These are phyloP conservation scores for Citropsis articulata DNA, from an alignment of 345 rosid genomes.

Conservation along the genomic window DNA sequence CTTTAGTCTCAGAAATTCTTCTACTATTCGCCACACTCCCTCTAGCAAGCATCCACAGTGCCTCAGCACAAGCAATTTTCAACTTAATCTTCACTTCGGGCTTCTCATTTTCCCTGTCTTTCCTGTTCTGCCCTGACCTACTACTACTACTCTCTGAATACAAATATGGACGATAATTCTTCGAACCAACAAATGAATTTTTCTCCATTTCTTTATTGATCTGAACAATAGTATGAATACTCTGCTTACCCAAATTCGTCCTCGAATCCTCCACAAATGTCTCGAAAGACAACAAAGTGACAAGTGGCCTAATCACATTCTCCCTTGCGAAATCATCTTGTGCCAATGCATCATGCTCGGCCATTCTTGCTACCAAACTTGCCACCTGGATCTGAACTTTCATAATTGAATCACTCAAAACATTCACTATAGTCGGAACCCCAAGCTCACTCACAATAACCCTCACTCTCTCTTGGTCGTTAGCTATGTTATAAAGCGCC, in stretches of 20 bases:
- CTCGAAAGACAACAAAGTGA: constrained; percentile 66
- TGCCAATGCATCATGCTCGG: constrained; percentile 52
- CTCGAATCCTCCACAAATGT: constrained; percentile 52
- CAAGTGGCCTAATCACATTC: constrained; percentile 78
- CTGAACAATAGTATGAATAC: constrained; percentile 71
- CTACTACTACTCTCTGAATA: constrained; percentile 41
- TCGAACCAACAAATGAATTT: constrained; percentile 11
- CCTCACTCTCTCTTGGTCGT: constrained; percentile 63
- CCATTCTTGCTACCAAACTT: constrained; percentile 73
- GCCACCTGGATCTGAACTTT: constrained; percentile 66
- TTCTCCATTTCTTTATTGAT: constrained; percentile 66
- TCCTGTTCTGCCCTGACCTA: constrained; percentile 40
- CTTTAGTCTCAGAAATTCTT: constrained; percentile 87
- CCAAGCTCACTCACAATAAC: constrained; percentile 51
- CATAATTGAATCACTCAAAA: constrained; percentile 64
- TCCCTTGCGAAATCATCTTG: constrained; percentile 86
- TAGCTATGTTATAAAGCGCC: constrained; percentile 44
- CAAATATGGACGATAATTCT: constrained; percentile 37
- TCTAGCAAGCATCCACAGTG: constrained; percentile 83
- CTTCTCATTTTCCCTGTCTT: constrained; percentile 69
- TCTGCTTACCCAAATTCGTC: constrained; percentile 45
- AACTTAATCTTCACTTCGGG: constrained; percentile 59
- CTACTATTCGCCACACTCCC: constrained; percentile 67
- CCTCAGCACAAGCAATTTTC: constrained; percentile 65
- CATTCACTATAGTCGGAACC: constrained; percentile 60